phyloP scores from a whole-genome alignment of 78 protist species.

The Dictyostelium firmibasis region DNA sequence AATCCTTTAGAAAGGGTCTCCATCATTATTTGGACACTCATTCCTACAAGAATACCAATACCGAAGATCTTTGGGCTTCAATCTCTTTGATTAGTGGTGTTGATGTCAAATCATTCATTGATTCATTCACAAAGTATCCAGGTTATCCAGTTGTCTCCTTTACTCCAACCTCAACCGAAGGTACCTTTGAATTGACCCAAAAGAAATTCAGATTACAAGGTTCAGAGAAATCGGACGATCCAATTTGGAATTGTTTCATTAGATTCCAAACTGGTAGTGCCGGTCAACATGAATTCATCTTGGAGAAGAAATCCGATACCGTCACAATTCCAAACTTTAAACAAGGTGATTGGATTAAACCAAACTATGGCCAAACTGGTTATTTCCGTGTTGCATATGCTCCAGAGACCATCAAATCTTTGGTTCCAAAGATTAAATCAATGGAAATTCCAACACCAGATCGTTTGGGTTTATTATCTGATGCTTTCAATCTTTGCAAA shows the following conservation, averaged over 20 bases:
- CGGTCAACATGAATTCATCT: neutral
- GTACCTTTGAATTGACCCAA: slow-evolving; percentile 28
- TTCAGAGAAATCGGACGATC: slow-evolving; percentile 8
- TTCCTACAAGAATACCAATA: slow-evolving; percentile 81
- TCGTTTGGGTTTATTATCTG: slow-evolving; percentile 50
- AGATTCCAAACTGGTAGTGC: neutral
- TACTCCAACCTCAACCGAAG: neutral
- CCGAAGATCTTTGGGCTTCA: slow-evolving; percentile 93
- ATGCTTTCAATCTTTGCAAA: slow-evolving; percentile 37
- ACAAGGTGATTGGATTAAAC: slow-evolving; percentile 77
- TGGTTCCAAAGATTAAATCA: slow-evolving; percentile 22
- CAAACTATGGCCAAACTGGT: slow-evolving; percentile 86
- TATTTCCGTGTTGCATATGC: slow-evolving; percentile 83
- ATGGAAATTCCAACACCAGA: slow-evolving; percentile 8
- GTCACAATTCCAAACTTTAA: neutral
- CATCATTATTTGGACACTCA: slow-evolving; percentile 73
- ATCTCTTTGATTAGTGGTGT: slow-evolving; percentile 59
- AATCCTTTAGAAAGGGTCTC: slow-evolving; percentile 84
- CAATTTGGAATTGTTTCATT: slow-evolving; percentile 59
- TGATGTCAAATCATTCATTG: slow-evolving; percentile 83
- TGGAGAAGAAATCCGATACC: neutral
- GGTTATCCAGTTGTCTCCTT: slow-evolving; percentile 94
- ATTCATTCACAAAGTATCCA: slow-evolving; percentile 76
- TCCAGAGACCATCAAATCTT: neutral
- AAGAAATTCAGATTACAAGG: slow-evolving; percentile 36